These are phyloP conservation scores for Phytophthora lateralis DNA, from an alignment of 352 stramenopile species.

Conservation along the genomic window DNA sequence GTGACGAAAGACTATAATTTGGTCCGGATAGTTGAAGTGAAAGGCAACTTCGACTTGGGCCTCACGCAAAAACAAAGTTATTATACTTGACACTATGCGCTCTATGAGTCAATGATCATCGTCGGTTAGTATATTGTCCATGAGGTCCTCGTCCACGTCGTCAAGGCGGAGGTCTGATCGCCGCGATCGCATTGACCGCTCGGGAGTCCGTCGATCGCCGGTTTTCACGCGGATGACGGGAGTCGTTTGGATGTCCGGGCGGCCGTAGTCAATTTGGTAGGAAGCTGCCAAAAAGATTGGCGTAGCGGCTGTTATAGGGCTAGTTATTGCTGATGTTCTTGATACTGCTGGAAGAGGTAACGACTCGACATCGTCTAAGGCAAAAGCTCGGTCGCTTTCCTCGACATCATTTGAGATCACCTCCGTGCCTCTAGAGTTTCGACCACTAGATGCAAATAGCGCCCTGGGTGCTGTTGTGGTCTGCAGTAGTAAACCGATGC, in stretches of 20 bases:
- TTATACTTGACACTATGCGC: slow-evolving; percentile 3
- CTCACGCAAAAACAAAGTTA: slow-evolving; percentile 8
- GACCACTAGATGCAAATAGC: slow-evolving; percentile 12
- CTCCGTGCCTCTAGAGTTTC: slow-evolving; percentile 7
- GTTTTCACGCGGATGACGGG: slow-evolving; percentile 31
- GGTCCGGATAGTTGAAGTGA: neutral
- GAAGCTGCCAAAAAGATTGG: slow-evolving; percentile 10
- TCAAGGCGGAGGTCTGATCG: slow-evolving; percentile 51
- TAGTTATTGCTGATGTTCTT: slow-evolving; percentile 19
- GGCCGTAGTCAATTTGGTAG: slow-evolving; percentile 18
- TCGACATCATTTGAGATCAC: slow-evolving; percentile 11
- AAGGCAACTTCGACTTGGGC: neutral
- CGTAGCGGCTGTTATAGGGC: slow-evolving; percentile 15
- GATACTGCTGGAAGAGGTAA: slow-evolving; percentile 8
- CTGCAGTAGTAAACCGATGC: slow-evolving; percentile 1
- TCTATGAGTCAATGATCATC: slow-evolving; percentile 9
- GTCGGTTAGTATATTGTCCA: slow-evolving; percentile 61
- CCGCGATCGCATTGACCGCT: slow-evolving; percentile 9
- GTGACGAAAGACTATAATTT: neutral
- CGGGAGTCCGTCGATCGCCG: slow-evolving; percentile 18
- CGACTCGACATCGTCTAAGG: slow-evolving; percentile 17
- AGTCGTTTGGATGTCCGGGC: slow-evolving; percentile 16
- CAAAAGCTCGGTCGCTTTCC: slow-evolving; percentile 11
- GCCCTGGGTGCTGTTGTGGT: neutral
- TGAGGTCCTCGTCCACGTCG: slow-evolving; percentile 69